A percentile compares a stretch with the other conserved stretches of the same genome.
phyloP scores from a whole-genome alignment of 176 grass and related monocot species.

The Zizania latifolia region DNA sequence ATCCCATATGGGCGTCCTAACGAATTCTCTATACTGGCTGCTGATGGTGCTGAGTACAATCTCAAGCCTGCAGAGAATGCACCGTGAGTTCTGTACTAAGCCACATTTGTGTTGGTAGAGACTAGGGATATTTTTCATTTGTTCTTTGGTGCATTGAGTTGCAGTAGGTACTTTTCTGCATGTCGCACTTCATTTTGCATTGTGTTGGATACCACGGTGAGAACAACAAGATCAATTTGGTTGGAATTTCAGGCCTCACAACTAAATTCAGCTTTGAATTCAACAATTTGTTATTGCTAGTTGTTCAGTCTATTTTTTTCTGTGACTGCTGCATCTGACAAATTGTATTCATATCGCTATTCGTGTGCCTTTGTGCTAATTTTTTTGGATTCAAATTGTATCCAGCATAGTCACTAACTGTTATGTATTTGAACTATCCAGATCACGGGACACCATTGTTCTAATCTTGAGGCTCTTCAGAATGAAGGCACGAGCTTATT shows the following conservation, averaged over 20 bases:
- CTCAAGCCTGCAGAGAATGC: constrained; percentile 62
- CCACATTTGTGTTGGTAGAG: neutral
- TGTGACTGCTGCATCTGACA: neutral
- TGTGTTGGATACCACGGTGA: neutral
- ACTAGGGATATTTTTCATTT: neutral
- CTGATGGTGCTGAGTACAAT: constrained; percentile 51
- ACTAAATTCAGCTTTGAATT: neutral
- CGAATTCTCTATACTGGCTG: constrained; percentile 64
- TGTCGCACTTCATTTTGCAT: neutral
- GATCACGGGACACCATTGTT: constrained; percentile 74
- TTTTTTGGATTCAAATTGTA: neutral
- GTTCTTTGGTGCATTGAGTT: neutral
- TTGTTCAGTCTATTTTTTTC: neutral
- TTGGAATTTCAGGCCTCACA: neutral
- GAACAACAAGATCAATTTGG: neutral
- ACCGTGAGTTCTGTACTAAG: constrained; percentile 44
- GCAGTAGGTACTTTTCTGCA: neutral
- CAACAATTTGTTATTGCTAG: neutral
- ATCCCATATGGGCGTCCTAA: constrained; percentile 57
- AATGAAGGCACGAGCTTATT: constrained; percentile 46
- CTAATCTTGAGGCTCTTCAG: constrained; percentile 78
- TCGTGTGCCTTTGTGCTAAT: neutral
- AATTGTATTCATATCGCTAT: too few relatives aligned
- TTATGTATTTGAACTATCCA: constrained; percentile 23
- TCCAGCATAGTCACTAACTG: constrained; percentile 1